phyloP scores from a whole-genome alignment of 768 basidiomycete genomes.

The Boletus pseudopeckii region DNA sequence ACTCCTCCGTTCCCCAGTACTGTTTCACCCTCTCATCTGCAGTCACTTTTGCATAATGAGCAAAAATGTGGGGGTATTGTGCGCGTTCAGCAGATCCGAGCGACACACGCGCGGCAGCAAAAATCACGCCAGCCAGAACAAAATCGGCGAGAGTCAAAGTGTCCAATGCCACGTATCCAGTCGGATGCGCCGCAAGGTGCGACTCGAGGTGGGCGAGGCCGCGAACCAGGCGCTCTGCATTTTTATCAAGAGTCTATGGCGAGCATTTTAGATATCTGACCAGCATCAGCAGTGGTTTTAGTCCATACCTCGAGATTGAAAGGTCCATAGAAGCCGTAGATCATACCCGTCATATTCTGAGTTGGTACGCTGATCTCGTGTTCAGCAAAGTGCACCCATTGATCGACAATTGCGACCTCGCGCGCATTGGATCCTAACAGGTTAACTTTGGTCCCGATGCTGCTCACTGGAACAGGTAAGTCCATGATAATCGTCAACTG shows the following conservation, averaged over 20 bases:
- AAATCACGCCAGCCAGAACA: conserved; percentile 10
- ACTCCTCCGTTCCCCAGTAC: conserved; percentile 10
- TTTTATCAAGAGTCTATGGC: not conserved
- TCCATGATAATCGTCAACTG: not conserved
- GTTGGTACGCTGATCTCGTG: conserved; percentile 6
- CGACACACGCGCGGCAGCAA: not conserved
- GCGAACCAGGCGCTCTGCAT: not conserved
- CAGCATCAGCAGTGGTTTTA: too few relatives aligned
- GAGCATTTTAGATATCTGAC: not conserved
- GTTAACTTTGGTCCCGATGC: conserved; percentile 6
- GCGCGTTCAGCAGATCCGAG: conserved; percentile 14
- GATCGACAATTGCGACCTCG: conserved; percentile 10
- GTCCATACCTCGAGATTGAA: conserved; percentile 10
- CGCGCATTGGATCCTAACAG: conserved; percentile 10
- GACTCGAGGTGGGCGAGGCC: conserved; percentile 15
- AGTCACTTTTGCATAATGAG: conserved; percentile 20
- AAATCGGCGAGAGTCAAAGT: conserved; percentile 19
- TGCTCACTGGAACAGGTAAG: conserved; percentile 6
- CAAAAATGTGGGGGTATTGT: conserved; percentile 16
- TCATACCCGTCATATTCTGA: not conserved
- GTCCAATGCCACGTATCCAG: conserved; percentile 13
- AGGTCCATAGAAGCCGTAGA: conserved; percentile 1
- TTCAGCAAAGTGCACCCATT: conserved; percentile 15
- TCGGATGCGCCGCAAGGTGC: conserved; percentile 3
- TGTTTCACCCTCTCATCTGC: conserved; percentile 8